Base-by-base conservation (phyloP, 495 filamentous ascomycete genomes). In the Platismatia glauca region DNA sequence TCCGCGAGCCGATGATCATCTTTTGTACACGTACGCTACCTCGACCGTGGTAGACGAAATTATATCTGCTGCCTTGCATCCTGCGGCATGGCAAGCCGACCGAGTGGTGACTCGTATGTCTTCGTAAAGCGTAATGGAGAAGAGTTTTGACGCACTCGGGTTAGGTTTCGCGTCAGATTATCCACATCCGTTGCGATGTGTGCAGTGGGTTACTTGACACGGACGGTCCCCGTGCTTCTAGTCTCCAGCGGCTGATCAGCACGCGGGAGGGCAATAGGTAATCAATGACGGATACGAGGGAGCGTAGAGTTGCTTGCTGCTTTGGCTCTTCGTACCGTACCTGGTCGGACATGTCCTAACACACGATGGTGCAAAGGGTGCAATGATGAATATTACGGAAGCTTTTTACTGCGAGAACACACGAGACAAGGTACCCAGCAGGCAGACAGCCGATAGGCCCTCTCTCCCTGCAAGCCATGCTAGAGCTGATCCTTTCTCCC, bases 191-290 rank as follows among this genome's bases (percentile, higher is more conserved):
- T 61, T n/a, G 59, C n/a, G 59, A 55, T 24, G 13, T 33, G 15
- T n/a, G n/a, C n/a, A n/a, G n/a, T n/a, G n/a, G n/a, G n/a, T n/a
- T n/a, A n/a, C n/a, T n/a, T n/a, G 24, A 52, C 18, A 20, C 34
- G 38, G 31, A 55, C 31, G 35, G 35, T 29, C 31, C n/a, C 18
- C 34, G 48, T 39, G 39, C 48, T 55, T 61, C 8, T 61, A 27
- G 44, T 24, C 12, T 55, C 31, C 27, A 37, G 59, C 59, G 24
- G 48, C 37, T 41, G 59, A 61, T 61, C 50, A 61, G 34, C 59
- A 41, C 33, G 20, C 31, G 48, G 16, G 22, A n/a, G 33, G 59
- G 52, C 3, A 22, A 29, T 27, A 39, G 3, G 8, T 16, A 13
- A n/a, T n/a, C n/a, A n/a, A n/a, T n/a, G n/a, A n/a, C n/a, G 18